These are phyloP conservation scores for Cokeromyces recurvatus DNA, from an alignment of 371 early-diverging fungal species.

Conservation along the genomic window DNA sequence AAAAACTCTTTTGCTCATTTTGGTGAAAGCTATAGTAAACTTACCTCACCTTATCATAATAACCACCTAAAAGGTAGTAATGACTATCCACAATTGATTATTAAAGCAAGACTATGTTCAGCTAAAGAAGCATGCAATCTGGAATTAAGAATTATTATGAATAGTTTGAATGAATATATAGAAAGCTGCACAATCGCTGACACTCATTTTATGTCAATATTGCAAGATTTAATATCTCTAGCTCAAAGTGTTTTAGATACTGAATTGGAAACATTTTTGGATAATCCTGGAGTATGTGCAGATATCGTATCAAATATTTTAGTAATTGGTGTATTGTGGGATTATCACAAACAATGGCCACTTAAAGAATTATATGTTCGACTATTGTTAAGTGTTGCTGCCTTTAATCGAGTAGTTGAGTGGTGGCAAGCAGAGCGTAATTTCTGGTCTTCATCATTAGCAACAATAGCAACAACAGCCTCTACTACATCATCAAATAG, in stretches of 20 bases:
- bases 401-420: conserved; percentile 54
- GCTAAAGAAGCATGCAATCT: conserved; percentile 46
- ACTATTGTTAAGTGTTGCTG: conserved; percentile 51
- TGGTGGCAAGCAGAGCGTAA: conserved; percentile 61
- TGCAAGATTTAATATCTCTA: conserved; percentile 53
- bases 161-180: conserved; percentile 68
- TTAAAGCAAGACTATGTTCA: conserved; percentile 31
- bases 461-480: too few species aligned
- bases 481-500: not conserved
- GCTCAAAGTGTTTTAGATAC: conserved; percentile 58
- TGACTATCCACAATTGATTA: conserved; percentile 14
- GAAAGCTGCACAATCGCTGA: conserved; percentile 63
- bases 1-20: conserved; percentile 10
- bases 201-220: conserved; percentile 55
- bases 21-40: conserved; percentile 4
- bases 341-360: conserved; percentile 53
- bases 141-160: conserved; percentile 61
- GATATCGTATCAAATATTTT: conserved; percentile 52
- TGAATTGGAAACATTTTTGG: conserved; percentile 46
- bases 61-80: not conserved
- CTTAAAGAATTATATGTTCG: conserved; percentile 54
- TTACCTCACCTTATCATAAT: not conserved
- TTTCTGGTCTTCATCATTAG: conserved; percentile 31
- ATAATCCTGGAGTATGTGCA: conserved; percentile 48
- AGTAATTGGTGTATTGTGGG: conserved; percentile 45